A percentile compares a stretch with the other conserved stretches of the same genome.
These are phyloP conservation scores for Phialophora tarda DNA, from an alignment of 2,329 filamentous ascomycete species.

Conservation along the genomic window DNA sequence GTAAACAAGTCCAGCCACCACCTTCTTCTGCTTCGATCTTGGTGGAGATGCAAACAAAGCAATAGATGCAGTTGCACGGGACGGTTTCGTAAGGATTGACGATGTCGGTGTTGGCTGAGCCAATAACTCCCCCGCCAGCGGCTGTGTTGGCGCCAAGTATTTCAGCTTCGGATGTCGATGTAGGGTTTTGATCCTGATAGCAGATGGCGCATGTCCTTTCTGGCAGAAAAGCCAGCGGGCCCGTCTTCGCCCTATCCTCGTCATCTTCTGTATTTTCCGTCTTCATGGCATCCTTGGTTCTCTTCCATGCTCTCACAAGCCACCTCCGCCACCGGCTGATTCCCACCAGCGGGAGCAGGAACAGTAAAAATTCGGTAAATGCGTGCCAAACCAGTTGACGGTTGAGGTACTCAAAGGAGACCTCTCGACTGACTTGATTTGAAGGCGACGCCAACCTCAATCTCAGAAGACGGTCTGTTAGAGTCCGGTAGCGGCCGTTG, in stretches of 20 bases:
- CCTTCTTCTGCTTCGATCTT: constrained; percentile 90
- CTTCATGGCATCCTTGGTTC: constrained; percentile 70
- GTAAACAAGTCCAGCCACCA: constrained; percentile 88
- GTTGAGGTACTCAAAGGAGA: constrained; percentile 97
- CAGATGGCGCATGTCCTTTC: constrained; percentile 96
- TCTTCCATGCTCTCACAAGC: constrained; percentile 85
- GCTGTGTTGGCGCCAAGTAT: constrained; percentile 70
- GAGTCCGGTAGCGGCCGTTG: constrained; percentile 87
- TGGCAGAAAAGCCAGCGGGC: constrained; percentile 83
- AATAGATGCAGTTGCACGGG: constrained; percentile 90
- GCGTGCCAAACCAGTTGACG: constrained; percentile 98
- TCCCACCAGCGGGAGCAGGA: constrained; percentile 93
- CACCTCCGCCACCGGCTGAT: constrained; percentile 92
- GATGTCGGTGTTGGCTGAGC: constrained; percentile 87
- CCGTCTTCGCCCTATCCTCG: constrained; percentile 60
- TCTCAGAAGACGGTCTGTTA: constrained; percentile 82
- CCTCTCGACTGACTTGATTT: constrained; percentile 83
- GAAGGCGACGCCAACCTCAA: constrained; percentile 85
- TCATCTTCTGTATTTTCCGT: constrained; percentile 53
- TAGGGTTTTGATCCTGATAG: constrained; percentile 87
- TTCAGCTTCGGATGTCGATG: constrained; percentile 73
- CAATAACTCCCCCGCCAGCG: constrained; percentile 79
- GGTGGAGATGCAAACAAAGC: constrained; percentile 92
- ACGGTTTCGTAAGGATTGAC: constrained; percentile 95
- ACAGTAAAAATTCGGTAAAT: constrained; percentile 98